phyloP scores from a whole-genome alignment of 805 yeast species.

The Dipodascus albidus region DNA sequence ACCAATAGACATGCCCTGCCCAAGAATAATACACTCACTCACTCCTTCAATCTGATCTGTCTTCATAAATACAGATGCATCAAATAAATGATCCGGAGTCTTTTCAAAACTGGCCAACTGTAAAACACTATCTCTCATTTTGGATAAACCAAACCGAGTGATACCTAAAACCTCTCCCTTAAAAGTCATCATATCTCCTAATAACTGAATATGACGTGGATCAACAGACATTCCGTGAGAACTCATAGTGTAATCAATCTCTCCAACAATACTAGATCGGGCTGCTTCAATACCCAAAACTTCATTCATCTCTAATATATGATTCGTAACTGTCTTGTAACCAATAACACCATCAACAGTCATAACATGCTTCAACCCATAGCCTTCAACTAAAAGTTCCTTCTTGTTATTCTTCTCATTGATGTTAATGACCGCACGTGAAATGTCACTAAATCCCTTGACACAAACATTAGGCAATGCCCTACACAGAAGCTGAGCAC shows the following conservation, averaged over 20 bases:
- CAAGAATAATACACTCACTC: slow-evolving; percentile 91
- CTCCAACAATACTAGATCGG: slow-evolving; percentile 80
- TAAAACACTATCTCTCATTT: slow-evolving; percentile 95
- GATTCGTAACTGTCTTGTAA: slow-evolving; percentile 77
- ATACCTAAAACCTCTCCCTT: slow-evolving; percentile 98
- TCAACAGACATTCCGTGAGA: slow-evolving; percentile 99
- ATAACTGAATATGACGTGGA: slow-evolving; percentile 95
- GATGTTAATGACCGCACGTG: slow-evolving; percentile 94
- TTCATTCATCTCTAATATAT: slow-evolving; percentile 75
- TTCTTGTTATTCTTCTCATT: slow-evolving; percentile 69
- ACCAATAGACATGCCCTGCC: slow-evolving; percentile 96
- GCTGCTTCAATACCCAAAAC: slow-evolving; percentile 98
- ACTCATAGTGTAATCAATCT: slow-evolving; percentile 95
- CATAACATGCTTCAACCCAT: slow-evolving; percentile 94
- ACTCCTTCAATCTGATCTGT: slow-evolving; percentile 94
- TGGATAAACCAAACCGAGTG: slow-evolving; percentile 93
- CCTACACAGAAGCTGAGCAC: slow-evolving; percentile 83
- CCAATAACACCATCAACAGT: slow-evolving; percentile 95
- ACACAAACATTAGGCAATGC: slow-evolving; percentile 80
- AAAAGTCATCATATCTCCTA: slow-evolving; percentile 98
- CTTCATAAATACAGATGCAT: slow-evolving; percentile 97
- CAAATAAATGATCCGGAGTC: slow-evolving; percentile 96
- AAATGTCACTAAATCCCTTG: slow-evolving; percentile 81
- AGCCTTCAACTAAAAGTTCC: slow-evolving; percentile 93
- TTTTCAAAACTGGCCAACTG: slow-evolving; percentile 96